Conservation (phyloP, 805 yeast genomes). For the Maudiozyma pseudohumilis region DNA sequence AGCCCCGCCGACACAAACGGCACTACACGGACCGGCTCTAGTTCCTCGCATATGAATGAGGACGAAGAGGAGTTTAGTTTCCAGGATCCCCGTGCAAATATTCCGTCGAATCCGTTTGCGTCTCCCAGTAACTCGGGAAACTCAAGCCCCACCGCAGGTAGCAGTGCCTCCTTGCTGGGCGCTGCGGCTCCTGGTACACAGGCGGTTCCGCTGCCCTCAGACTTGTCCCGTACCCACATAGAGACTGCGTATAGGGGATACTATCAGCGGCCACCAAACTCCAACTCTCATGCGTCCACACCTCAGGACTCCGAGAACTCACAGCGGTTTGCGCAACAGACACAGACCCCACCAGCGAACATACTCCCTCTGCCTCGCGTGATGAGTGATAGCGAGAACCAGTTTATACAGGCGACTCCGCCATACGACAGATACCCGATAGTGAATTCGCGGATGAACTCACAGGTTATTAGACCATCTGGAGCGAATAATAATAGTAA, state of each 20-base stretch:
- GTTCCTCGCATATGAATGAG: neutral
- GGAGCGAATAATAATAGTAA: neutral
- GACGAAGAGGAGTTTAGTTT: neutral
- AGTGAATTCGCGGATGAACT: constrained; percentile 46
- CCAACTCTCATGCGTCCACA: too few species aligned
- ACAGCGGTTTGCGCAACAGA: too few species aligned
- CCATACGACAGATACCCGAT: constrained; percentile 65
- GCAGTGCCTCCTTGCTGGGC: too few species aligned
- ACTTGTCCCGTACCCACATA: too few species aligned
- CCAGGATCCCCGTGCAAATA: neutral
- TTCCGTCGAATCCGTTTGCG: constrained; percentile 1
- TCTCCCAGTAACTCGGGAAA: neutral
- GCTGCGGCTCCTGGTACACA: too few species aligned
- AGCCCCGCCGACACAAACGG: neutral
- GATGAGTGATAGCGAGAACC: constrained; percentile 1
- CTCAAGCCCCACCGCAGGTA: too few species aligned
- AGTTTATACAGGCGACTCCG: constrained; percentile 32
- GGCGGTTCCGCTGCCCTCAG: too few species aligned
- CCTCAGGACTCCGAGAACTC: too few species aligned
- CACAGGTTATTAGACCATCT: constrained; percentile 27
- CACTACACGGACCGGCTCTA: neutral
- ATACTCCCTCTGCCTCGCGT: constrained; percentile 30
- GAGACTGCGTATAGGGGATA: constrained; percentile 22
- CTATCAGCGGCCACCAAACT: too few species aligned
- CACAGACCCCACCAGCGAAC: neutral